These are phyloP conservation scores for Danielia oregonensis DNA, from an alignment of 805 yeast species.

Conservation along the genomic window DNA sequence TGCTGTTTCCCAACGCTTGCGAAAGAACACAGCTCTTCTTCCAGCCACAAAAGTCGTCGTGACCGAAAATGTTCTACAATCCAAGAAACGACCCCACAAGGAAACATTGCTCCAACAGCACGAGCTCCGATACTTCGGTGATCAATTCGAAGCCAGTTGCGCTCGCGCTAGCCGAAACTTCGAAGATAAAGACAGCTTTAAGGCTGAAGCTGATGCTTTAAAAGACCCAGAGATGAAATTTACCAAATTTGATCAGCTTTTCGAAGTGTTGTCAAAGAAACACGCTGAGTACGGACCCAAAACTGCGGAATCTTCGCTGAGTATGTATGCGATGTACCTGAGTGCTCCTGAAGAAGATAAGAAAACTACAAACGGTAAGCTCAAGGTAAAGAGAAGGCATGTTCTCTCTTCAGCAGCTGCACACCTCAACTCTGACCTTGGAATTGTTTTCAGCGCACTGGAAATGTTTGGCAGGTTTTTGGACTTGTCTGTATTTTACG, in stretches of 20 bases:
- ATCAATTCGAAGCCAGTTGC: constrained; percentile 36
- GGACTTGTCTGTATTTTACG: constrained; percentile 53
- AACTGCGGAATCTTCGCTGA: constrained; percentile 14
- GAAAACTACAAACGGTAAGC: constrained; percentile 14
- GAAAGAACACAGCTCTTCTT: constrained; percentile 56
- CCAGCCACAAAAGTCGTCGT: constrained; percentile 14
- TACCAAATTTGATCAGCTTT: constrained; percentile 33
- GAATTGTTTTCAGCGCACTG: constrained; percentile 48
- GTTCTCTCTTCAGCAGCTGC: constrained; percentile 50
- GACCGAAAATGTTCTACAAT: constrained; percentile 9
- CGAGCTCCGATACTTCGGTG: constrained; percentile 54
- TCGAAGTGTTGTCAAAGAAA: constrained; percentile 24
- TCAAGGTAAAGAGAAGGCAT: constrained; percentile 27
- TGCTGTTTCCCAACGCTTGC: constrained; percentile 60
- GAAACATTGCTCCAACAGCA: constrained; percentile 62
- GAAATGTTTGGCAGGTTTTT: constrained; percentile 65
- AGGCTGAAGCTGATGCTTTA: constrained; percentile 9
- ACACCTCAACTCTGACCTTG: constrained; percentile 39
- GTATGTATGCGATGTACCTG: constrained; percentile 21
- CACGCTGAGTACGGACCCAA: constrained; percentile 10
- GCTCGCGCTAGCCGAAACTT: constrained; percentile 5
- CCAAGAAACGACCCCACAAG: constrained; percentile 41
- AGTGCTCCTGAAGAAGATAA: constrained; percentile 24
- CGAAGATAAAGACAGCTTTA: constrained; percentile 2
- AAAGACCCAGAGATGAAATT: constrained; percentile 24